phyloP scores from a whole-genome alignment of 495 filamentous ascomycete genomes.

The Friedmanniomyces endolithicus region DNA sequence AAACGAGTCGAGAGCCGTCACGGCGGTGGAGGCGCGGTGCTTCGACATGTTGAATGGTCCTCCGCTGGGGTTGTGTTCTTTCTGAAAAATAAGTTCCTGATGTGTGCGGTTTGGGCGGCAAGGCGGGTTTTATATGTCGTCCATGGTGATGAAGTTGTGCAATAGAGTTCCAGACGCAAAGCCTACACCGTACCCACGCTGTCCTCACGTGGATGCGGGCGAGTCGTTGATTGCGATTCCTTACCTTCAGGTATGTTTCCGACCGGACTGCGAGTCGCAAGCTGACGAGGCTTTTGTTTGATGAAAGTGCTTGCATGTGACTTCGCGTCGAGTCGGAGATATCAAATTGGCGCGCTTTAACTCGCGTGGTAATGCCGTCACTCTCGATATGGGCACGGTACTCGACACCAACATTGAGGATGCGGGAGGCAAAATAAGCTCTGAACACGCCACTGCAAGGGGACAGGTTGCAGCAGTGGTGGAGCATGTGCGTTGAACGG shows the following conservation, averaged over 20 bases:
- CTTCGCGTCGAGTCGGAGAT: neutral
- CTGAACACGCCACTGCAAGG: too few relatives aligned
- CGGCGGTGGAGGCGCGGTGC: neutral
- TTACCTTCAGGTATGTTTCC: too few relatives aligned
- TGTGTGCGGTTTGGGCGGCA: neutral
- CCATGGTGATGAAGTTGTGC: neutral
- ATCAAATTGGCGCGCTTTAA: slow-evolving; percentile 1
- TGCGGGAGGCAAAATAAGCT: neutral
- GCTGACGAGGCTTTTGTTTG: neutral
- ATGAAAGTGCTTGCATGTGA: slow-evolving; percentile 8
- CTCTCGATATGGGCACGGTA: neutral
- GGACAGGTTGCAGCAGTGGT: too few relatives aligned
- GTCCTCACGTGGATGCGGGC: too few relatives aligned
- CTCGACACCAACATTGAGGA: too few relatives aligned
- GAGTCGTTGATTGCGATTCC: too few relatives aligned
- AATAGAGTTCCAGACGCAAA: neutral
- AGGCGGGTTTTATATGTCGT: neutral
- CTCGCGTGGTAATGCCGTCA: slow-evolving; percentile 6
- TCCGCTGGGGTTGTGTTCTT: neutral
- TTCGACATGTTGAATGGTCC: neutral
- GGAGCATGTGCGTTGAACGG: too few relatives aligned
- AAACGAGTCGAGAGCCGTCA: neutral
- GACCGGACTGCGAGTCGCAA: neutral
- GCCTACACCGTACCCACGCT: neutral
- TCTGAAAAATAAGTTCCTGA: neutral